phyloP scores from a whole-genome alignment of 352 stramenopile species.

The Phytophthora macrochlamydospora region DNA sequence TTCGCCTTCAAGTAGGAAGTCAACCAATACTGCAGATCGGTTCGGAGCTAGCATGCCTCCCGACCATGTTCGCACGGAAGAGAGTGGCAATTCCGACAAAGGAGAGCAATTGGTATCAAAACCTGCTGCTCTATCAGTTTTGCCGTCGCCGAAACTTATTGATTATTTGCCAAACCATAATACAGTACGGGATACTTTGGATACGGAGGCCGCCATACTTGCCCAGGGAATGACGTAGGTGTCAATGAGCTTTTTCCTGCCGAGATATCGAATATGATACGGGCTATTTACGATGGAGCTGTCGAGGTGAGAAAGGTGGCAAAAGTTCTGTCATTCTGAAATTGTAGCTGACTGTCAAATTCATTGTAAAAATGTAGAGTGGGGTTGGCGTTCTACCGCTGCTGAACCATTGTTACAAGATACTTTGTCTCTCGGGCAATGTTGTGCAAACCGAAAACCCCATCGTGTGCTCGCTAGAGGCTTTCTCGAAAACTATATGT shows the following conservation, averaged over 20 bases:
- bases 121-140: no score
- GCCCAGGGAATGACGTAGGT: no score
- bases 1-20: slow-evolving; percentile 7
- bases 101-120: no score
- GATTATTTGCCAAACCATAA: no score
- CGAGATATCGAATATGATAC: slow-evolving; percentile 11
- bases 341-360: background rate
- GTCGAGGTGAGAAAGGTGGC: slow-evolving; percentile 8
- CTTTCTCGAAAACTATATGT: slow-evolving; percentile 10
- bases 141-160: no score
- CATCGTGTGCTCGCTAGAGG: slow-evolving; percentile 4
- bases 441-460: background rate
- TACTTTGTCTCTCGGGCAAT: slow-evolving; percentile 9
- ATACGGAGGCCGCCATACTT: no score
- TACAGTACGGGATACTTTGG: no score
- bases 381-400: background rate
- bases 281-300: slow-evolving; percentile 9
- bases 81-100: no score
- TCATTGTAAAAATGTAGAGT: background rate
- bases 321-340: background rate
- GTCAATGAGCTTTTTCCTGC: background rate
- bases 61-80: no score
- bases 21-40: background rate
- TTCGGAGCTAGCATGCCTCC: background rate
- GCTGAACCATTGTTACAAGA: background rate